Evolutionary conservation across 73 alveolate species (phyloP).

Genomic region (Effrenium voratum): DNA sequence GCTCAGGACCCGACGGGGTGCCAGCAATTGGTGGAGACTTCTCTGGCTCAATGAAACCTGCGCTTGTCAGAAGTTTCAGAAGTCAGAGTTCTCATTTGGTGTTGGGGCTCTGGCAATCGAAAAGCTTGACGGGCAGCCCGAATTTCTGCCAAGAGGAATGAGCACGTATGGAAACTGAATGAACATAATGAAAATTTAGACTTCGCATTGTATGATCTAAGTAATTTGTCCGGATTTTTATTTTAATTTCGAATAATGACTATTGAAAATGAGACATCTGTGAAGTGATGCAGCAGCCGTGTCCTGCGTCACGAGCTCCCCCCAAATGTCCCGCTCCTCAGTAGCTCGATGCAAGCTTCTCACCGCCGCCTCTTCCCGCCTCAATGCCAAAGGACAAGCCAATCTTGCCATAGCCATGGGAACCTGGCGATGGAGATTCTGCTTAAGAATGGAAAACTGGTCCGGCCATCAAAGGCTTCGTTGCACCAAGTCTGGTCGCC

Average conservation of each 20-base stretch:
- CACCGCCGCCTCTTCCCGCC: not conserved
- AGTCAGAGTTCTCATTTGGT: not conserved
- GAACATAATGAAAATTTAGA: not conserved
- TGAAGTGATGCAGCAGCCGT: not conserved
- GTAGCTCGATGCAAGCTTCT: not conserved
- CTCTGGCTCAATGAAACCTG: constrained; percentile 66
- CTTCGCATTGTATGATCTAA: not conserved
- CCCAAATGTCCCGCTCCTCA: constrained; percentile 88
- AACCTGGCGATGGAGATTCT: not conserved
- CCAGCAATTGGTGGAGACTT: constrained; percentile 73
- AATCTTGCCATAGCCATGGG: constrained; percentile 58
- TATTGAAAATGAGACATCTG: no score
- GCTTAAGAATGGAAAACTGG: no score
- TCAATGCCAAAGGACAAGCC: constrained; percentile 92
- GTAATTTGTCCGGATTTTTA: no score
- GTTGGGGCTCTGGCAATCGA: constrained; percentile 8
- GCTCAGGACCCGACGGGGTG: not conserved
- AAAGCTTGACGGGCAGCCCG: constrained; percentile 70
- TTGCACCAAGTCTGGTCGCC: constrained; percentile 91
- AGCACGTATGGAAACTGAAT: not conserved
- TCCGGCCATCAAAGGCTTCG: constrained; percentile 53
- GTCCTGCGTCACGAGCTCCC: constrained; percentile 86
- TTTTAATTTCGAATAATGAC: no score
- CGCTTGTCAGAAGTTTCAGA: not conserved
- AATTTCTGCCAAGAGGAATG: constrained; percentile 5